A percentile compares a stretch with the other conserved stretches of the same genome.
Evolutionary conservation across 1,284 basidiomycete species (phyloP).

Genomic region (Kwoniella shivajii): DNA sequence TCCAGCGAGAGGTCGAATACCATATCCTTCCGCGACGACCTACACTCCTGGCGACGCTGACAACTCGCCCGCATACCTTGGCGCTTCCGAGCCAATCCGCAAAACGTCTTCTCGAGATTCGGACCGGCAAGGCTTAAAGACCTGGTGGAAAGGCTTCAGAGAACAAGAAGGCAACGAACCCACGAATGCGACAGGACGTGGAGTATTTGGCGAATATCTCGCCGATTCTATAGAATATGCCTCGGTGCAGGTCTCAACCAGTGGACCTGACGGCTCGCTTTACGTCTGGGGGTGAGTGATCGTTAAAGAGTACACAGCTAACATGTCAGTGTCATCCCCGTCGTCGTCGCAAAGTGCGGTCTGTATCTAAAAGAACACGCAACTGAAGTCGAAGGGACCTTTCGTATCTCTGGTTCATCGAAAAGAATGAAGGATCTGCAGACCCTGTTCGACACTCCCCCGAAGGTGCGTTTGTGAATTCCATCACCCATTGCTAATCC

Average conservation of each 20-base stretch:
- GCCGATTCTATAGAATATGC: constrained; percentile 82
- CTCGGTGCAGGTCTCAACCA: constrained; percentile 92
- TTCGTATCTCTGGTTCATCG: constrained; percentile 88
- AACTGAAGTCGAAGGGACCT: constrained; percentile 92
- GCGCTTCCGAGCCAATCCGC: constrained; percentile 25
- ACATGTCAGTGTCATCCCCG: constrained; percentile 75
- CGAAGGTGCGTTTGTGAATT: constrained; percentile 78
- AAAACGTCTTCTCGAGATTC: constrained; percentile 25
- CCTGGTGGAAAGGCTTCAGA: constrained; percentile 80
- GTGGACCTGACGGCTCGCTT: constrained; percentile 74
- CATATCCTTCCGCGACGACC: constrained; percentile 44
- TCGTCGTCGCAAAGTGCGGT: constrained; percentile 95
- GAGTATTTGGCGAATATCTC: constrained; percentile 84
- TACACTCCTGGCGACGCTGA: constrained; percentile 44
- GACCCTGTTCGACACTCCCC: constrained; percentile 82
- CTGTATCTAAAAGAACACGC: constrained; percentile 89
- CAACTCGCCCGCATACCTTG: constrained; percentile 26
- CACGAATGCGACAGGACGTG: constrained; percentile 6
- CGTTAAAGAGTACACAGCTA: background rate
- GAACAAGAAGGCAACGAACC: constrained; percentile 57
- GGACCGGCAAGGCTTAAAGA: constrained; percentile 62
- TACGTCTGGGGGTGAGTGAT: constrained; percentile 42
- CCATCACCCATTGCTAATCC: constrained; percentile 12
- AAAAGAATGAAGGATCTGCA: constrained; percentile 96
- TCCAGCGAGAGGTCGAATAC: constrained; percentile 39